Evolutionary conservation across 345 rosid genomes (phyloP).

Genomic region (Combretum micranthum): DNA sequence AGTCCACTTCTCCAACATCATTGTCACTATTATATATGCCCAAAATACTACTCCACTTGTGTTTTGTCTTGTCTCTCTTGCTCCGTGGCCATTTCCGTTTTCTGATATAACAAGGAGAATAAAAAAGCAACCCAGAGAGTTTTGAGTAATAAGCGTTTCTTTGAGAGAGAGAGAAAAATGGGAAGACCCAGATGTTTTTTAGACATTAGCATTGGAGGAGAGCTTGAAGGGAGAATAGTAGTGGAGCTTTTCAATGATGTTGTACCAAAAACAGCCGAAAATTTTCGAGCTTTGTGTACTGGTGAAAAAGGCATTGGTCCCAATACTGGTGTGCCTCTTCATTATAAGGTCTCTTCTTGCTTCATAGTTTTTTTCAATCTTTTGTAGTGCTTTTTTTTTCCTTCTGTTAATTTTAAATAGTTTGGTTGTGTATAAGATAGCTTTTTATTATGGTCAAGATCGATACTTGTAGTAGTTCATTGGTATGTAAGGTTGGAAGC

Average conservation of each 20-base stretch:
- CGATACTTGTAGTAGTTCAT: no score
- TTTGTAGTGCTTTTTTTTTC: not conserved
- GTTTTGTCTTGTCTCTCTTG: no score
- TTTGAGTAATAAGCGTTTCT: no score
- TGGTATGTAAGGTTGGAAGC: no score
- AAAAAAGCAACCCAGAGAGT: no score
- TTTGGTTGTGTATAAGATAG: not conserved
- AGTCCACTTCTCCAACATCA: no score
- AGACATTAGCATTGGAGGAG: slow-evolving; percentile 28
- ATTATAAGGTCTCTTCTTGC: slow-evolving; percentile 23
- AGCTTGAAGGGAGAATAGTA: slow-evolving; percentile 27
- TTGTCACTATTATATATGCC: no score
- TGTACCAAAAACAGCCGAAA: slow-evolving; percentile 38
- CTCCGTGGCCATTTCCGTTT: no score
- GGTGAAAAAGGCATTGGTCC: slow-evolving; percentile 36
- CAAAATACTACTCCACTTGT: no score
- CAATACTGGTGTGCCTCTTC: slow-evolving; percentile 34
- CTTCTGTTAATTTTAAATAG: not conserved
- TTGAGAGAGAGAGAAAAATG: not conserved
- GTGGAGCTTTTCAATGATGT: slow-evolving; percentile 36
- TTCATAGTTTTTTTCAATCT: not conserved
- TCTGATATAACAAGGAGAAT: no score
- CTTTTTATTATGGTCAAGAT: no score
- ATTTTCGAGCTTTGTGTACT: slow-evolving; percentile 45
- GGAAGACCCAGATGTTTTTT: slow-evolving; percentile 31